Percentiles rank a stretch among this genome's conserved stretches.
Evolutionary conservation across 768 basidiomycete species (phyloP).

Genomic region (Collybiopsis confluens): DNA sequence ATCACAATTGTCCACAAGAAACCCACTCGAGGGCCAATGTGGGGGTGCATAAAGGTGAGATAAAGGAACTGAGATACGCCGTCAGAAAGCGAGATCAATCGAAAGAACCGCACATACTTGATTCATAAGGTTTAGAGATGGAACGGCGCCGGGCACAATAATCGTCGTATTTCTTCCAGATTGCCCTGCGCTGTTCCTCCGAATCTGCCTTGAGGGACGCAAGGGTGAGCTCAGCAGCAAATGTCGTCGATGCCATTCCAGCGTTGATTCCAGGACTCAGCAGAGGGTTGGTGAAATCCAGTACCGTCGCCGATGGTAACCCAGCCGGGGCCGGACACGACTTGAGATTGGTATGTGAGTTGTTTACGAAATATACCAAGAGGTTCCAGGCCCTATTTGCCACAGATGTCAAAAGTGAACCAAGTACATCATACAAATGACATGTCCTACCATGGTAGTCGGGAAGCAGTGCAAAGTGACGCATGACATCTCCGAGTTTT

Average conservation of each 20-base stretch:
- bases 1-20: conserved; percentile 13
- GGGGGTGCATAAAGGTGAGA: conserved; percentile 14
- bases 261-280: conserved; percentile 15
- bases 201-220: neutral
- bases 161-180: neutral
- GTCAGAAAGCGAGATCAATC: neutral
- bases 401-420: no score
- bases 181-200: neutral
- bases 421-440: no score
- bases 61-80: conserved; percentile 12
- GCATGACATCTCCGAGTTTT: conserved; percentile 13
- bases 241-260: conserved; percentile 11
- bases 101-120: neutral
- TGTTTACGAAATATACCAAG: conserved; percentile 15
- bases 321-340: conserved; percentile 14
- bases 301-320: conserved; percentile 12
- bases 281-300: conserved; percentile 15
- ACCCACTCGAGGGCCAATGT: conserved; percentile 11
- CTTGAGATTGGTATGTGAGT: conserved; percentile 12
- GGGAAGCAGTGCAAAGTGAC: conserved; percentile 10
- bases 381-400: conserved; percentile 10
- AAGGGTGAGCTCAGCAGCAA: conserved; percentile 9
- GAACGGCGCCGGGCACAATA: neutral
- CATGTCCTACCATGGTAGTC: conserved; percentile 8
- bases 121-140: neutral